Evolutionary conservation across 2,329 filamentous ascomycete genomes (phyloP), one percentile per base, ranked within the genome.

Genomic region (Lachnellula hyalina): DNA sequence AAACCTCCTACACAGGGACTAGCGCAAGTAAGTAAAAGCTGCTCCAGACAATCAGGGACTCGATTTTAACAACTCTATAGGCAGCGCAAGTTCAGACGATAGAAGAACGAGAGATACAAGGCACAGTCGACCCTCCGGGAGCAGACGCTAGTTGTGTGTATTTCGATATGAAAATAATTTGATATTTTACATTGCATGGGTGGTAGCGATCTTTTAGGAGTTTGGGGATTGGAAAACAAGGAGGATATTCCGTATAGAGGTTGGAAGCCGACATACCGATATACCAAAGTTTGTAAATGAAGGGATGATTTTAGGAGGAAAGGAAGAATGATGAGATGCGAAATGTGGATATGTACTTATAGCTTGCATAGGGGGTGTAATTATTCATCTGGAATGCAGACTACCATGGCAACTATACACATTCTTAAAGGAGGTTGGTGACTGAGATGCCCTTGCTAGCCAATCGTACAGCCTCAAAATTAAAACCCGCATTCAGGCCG

Each of bases 11-110:
- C 51, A 68, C 67, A 3, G 67, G 63, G 3, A 68, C 66, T 49
- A 68, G 63, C 52, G 63, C 60, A 49, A 70, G 67, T 70, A 58
- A 66, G 67, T 67, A 52, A 47, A 21, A 6, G 3, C 44, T 21
- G 23, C 17, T 40, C 17, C 36, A 34, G 32, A 25, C 19, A 36
- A 14, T 46, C 23, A 35, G 15, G 21, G 14, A 12, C 50, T 34
- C 17, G 25, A 51, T 38, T 51, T 63, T 62, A 59, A 65, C 57
- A 52, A 49, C 12, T 46, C 42, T 17, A 47, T 36, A 68, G 66
- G 65, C 48, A 66, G 62, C 49, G 60, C 55, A 56, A 68, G 65
- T 55, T 67, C 65, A 54, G 65, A 68, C 34, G 65, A 68, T 28
- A 57, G 67, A 15, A 62, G 63, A 61, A 66, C 65, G 34, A 58